A percentile compares a stretch with the other conserved stretches of the same genome.
Conservation (phyloP, 2,329 filamentous ascomycete species). For the Colletotrichum simmondsii region DNA sequence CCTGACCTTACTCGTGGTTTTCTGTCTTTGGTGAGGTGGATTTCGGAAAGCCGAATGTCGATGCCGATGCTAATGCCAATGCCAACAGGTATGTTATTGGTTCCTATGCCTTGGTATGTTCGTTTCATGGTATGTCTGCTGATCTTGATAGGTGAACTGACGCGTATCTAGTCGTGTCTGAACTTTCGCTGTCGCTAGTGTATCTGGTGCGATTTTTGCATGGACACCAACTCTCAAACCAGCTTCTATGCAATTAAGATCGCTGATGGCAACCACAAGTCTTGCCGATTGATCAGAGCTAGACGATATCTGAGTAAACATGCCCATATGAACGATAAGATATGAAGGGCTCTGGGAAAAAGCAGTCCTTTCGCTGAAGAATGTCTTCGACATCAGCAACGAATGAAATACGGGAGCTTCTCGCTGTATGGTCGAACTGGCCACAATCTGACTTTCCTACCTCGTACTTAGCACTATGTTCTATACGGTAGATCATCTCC, state of each 20-base stretch:
- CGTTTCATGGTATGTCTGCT: background rate
- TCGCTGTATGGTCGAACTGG: background rate
- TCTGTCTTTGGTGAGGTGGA: background rate
- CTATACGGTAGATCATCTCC: background rate
- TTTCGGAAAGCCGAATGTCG: background rate
- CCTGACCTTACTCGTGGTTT: background rate
- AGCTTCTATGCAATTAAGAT: background rate
- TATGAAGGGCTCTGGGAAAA: too few relatives aligned
- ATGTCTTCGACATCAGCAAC: background rate
- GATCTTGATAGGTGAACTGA: background rate
- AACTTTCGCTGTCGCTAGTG: background rate
- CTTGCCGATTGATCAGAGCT: background rate
- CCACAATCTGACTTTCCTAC: background rate
- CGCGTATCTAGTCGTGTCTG: background rate
- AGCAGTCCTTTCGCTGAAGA: too few relatives aligned
- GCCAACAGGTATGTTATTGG: background rate
- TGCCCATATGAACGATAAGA: too few relatives aligned
- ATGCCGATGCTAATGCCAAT: background rate
- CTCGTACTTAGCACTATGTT: background rate
- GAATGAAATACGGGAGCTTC: background rate
- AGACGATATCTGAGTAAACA: background rate
- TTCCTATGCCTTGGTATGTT: background rate
- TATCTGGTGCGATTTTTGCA: background rate
- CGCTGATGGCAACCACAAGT: background rate
- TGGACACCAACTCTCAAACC: background rate